Base-by-base conservation (phyloP, 2,329 filamentous ascomycete species). In the Colletotrichum navitas region DNA sequence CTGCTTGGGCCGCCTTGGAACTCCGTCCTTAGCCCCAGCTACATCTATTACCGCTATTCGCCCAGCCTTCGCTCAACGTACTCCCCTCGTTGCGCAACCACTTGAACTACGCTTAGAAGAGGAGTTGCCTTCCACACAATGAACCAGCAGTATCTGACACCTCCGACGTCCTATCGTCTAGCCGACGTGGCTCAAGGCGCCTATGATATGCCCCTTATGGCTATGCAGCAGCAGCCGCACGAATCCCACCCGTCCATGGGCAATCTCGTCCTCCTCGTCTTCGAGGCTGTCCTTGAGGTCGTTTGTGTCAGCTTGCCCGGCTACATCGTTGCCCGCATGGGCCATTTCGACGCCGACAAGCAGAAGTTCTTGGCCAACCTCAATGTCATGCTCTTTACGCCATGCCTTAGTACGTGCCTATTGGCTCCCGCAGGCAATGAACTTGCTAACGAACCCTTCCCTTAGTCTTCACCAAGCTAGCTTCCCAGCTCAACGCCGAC, bases 331-430 rank as follows among this genome's bases (percentile, higher is more conserved):
- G 96, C 96, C 16, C 87, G 93, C 49, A 87, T 94, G 77, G 96
- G 96, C 80, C 93, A 97, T 84, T 98, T 99, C 82, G 94, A 97
- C 82, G 94, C 94, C 74, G 94, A 97, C 63, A 93, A 95, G 80
- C 96, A 99, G 81, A 98, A 98, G 82, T 97, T 99, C 79, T 87
- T 98, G 62, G 95, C 96, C 65, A 98, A 99, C 79, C 87, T 99
- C 76, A 99, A 99, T 81, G 94, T 98, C 71, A 93, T 93, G 84
- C 87, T 99, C 52, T 99, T 99, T 82, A 99, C 96, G 39, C 96
- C 96, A 75, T 98, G 96, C 81, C 90, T 99, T 74, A 97, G 94
- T 97, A 90, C 73, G 91, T 83, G 45, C 34, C 26, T 43, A 47
- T 41, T 34, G 29, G 8, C 18, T 29, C 14, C 39, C 14, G 60